Evolutionary conservation across 805 yeast genomes (phyloP).

Genomic region (Wickerhamiella cacticola): DNA sequence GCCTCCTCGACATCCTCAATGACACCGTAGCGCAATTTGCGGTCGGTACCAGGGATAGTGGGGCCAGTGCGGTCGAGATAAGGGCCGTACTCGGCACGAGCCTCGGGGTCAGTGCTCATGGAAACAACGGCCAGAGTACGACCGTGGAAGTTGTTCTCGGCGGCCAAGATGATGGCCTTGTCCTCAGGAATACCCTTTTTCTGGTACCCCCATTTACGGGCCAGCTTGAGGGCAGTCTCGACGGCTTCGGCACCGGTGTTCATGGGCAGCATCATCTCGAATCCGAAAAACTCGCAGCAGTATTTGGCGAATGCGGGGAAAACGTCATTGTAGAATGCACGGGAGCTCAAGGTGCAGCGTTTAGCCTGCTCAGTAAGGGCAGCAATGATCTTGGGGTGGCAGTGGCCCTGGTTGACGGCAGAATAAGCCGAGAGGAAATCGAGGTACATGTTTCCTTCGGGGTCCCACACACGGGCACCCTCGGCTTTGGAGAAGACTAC

Average conservation of each 20-base stretch:
- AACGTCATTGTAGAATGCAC: slow-evolving; percentile 85
- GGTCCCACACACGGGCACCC: slow-evolving; percentile 97
- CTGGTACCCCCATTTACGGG: slow-evolving; percentile 94
- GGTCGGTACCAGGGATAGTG: slow-evolving; percentile 58
- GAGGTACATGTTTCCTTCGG: slow-evolving; percentile 87
- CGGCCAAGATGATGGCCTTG: slow-evolving; percentile 80
- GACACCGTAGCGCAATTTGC: slow-evolving; percentile 65
- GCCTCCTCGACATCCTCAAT: slow-evolving; percentile 81
- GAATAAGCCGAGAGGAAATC: slow-evolving; percentile 92
- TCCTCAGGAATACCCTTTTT: slow-evolving; percentile 70
- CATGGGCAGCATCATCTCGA: slow-evolving; percentile 93
- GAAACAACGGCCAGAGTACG: slow-evolving; percentile 91
- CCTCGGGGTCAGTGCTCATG: slow-evolving; percentile 93
- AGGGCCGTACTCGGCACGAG: slow-evolving; percentile 81
- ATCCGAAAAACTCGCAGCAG: slow-evolving; percentile 76
- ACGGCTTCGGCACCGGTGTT: slow-evolving; percentile 99
- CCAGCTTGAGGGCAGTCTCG: slow-evolving; percentile 85
- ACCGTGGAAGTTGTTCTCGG: slow-evolving; percentile 89
- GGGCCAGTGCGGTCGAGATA: slow-evolving; percentile 78
- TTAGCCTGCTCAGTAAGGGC: slow-evolving; percentile 84
- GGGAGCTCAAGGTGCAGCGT: slow-evolving; percentile 69
- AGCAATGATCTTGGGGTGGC: slow-evolving; percentile 81
- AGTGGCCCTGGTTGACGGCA: slow-evolving; percentile 96
- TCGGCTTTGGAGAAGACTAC: slow-evolving; percentile 77
- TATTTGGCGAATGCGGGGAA: slow-evolving; percentile 81